A percentile compares a stretch with the other conserved stretches of the same genome.
These are phyloP conservation scores for Neurospora intermedia DNA, from an alignment of 495 filamentous ascomycete species.

Conservation along the genomic window DNA sequence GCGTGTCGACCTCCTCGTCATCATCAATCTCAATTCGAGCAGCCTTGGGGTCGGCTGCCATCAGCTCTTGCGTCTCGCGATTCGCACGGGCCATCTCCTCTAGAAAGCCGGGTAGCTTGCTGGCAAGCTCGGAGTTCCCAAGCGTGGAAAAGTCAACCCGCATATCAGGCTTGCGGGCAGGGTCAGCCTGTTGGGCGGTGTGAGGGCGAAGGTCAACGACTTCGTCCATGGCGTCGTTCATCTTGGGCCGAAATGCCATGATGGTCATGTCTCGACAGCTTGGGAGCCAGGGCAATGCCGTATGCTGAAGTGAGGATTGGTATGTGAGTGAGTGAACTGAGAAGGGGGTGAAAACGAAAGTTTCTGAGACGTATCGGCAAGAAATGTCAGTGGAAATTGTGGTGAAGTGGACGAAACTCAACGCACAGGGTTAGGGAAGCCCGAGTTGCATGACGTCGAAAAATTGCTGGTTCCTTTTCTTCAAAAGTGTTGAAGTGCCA, in stretches of 20 bases:
- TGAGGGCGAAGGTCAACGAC: constrained; percentile 13
- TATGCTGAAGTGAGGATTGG: not conserved
- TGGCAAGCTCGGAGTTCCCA: constrained; percentile 12
- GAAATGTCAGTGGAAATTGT: not conserved
- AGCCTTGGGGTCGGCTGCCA: constrained; percentile 12
- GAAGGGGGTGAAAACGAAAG: not conserved
- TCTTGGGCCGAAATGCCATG: not conserved
- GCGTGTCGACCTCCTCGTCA: constrained; percentile 6
- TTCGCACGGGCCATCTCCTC: constrained; percentile 19
- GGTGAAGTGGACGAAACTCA: not conserved
- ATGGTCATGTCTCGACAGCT: not conserved
- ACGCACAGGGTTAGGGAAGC: no score
- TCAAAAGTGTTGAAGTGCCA: no score
- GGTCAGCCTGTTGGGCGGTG: not conserved
- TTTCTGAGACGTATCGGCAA: not conserved
- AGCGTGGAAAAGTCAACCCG: constrained; percentile 16
- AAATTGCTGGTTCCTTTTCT: not conserved
- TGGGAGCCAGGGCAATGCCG: not conserved
- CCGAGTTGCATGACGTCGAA: not conserved
- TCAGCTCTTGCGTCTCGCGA: constrained; percentile 13
- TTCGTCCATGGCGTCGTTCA: constrained; percentile 14
- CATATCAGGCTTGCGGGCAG: constrained; percentile 12
- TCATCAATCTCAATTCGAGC: constrained; percentile 14
- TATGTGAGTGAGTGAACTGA: not conserved
- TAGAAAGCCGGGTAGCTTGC: constrained; percentile 17